phyloP scores from a whole-genome alignment of 2,329 filamentous ascomycete genomes.

The Claviceps sp. region DNA sequence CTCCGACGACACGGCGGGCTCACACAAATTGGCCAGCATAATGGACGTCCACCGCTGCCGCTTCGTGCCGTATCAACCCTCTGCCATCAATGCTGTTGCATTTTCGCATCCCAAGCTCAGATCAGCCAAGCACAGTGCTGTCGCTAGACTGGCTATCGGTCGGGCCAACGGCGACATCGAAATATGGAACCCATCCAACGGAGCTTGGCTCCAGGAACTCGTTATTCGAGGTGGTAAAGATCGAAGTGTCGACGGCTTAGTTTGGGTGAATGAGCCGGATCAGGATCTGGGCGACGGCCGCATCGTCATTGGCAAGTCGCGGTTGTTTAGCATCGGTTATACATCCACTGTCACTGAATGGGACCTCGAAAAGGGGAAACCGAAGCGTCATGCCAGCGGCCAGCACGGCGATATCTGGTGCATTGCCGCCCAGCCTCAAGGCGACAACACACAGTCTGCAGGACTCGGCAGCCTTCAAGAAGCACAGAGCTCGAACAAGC shows the following conservation, averaged over 20 bases:
- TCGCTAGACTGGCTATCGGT: slow-evolving; percentile 72
- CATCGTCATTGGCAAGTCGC: slow-evolving; percentile 54
- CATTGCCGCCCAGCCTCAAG: slow-evolving; percentile 66
- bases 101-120: slow-evolving; percentile 63
- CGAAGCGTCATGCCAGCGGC: slow-evolving; percentile 71
- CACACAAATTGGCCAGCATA: slow-evolving; percentile 4
- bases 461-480: slow-evolving; percentile 7
- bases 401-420: slow-evolving; percentile 98
- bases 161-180: slow-evolving; percentile 93
- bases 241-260: slow-evolving; percentile 77
- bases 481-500: slow-evolving; percentile 36
- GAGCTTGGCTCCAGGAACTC: slow-evolving; percentile 80
- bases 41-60: slow-evolving; percentile 98
- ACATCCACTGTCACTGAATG: slow-evolving; percentile 89
- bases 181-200: slow-evolving; percentile 83
- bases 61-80: slow-evolving; percentile 85
- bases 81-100: slow-evolving; percentile 85
- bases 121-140: slow-evolving; percentile 34
- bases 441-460: slow-evolving; percentile 6
- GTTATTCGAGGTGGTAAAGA: slow-evolving; percentile 73
- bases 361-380: slow-evolving; percentile 70
- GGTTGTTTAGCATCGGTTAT: slow-evolving; percentile 93
- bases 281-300: slow-evolving; percentile 51
- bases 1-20: neutral
- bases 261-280: slow-evolving; percentile 80